A percentile compares a stretch with the other conserved stretches of the same genome.
Evolutionary conservation across 345 rosid genomes (phyloP).

Genomic region (Salix koriyanagi): DNA sequence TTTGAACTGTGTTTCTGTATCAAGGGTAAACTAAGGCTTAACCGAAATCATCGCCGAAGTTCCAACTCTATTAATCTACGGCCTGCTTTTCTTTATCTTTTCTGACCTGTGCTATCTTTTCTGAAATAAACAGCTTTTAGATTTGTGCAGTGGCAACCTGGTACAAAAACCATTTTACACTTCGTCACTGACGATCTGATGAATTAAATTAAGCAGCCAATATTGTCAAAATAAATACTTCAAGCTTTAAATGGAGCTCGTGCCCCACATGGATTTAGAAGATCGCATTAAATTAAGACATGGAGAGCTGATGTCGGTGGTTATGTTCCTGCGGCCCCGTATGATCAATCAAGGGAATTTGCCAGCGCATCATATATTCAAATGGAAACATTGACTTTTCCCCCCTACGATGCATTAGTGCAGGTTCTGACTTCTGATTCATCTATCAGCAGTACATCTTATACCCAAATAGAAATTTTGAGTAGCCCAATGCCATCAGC

Average conservation of each 20-base stretch:
- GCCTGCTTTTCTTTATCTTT: not conserved
- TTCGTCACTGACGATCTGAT: not conserved
- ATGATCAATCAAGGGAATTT: not conserved
- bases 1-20: not conserved
- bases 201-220: not conserved
- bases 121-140: not conserved
- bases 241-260: not conserved
- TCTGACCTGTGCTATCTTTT: not conserved
- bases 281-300: not conserved
- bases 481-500: not conserved
- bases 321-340: not conserved
- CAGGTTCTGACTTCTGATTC: not conserved
- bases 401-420: not conserved
- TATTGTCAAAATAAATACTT: not conserved
- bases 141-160: not conserved
- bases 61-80: not conserved
- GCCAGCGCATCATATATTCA: not conserved
- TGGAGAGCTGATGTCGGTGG: not conserved
- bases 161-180: not conserved
- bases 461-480: not conserved
- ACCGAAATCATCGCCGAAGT: not conserved
- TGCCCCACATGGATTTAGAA: not conserved
- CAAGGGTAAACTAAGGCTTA: not conserved
- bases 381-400: not conserved
- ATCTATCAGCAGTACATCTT: not conserved